A percentile compares a stretch with the other conserved stretches of the same genome.
phyloP scores from a whole-genome alignment of 2,329 filamentous ascomycete genomes.

The Aureobasidium sp. region DNA sequence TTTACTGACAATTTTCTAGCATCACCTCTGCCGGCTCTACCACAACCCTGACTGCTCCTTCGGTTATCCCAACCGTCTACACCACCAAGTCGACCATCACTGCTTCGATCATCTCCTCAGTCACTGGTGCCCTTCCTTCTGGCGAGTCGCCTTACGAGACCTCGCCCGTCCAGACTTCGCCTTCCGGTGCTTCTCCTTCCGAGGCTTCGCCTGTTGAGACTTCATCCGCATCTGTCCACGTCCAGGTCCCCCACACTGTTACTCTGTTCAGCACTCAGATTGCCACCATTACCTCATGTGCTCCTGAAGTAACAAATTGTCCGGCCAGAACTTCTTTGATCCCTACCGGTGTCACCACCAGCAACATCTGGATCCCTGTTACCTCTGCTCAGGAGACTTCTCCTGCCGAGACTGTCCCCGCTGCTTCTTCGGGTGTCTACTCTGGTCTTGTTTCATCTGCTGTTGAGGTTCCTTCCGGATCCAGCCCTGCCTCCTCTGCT shows the following conservation, averaged over 20 bases:
- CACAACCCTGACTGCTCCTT: neutral
- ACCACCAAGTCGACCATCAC: conserved; percentile 14
- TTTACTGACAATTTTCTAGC: neutral
- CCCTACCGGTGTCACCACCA: neutral
- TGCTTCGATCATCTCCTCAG: neutral
- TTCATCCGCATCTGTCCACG: conserved; percentile 2
- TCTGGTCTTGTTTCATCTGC: neutral
- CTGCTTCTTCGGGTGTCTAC: conserved; percentile 1
- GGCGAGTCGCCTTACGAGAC: conserved; percentile 15
- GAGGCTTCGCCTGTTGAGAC: neutral
- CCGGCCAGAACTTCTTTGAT: neutral
- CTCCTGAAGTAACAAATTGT: conserved; percentile 10
- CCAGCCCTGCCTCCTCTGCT: neutral
- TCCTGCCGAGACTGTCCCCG: neutral
- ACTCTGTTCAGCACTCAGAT: conserved; percentile 14
- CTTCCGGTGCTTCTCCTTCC: conserved; percentile 15
- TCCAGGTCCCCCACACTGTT: conserved; percentile 10
- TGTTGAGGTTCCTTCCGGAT: neutral
- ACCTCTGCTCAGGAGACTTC: conserved; percentile 7
- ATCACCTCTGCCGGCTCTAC: neutral
- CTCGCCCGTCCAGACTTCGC: conserved; percentile 15
- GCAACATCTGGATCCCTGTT: conserved; percentile 9
- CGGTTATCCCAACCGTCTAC: neutral
- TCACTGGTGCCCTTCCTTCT: conserved; percentile 13
- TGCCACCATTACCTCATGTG: conserved; percentile 14